phyloP scores from a whole-genome alignment of 768 basidiomycete species.

The Collybiopsis luxurians region DNA sequence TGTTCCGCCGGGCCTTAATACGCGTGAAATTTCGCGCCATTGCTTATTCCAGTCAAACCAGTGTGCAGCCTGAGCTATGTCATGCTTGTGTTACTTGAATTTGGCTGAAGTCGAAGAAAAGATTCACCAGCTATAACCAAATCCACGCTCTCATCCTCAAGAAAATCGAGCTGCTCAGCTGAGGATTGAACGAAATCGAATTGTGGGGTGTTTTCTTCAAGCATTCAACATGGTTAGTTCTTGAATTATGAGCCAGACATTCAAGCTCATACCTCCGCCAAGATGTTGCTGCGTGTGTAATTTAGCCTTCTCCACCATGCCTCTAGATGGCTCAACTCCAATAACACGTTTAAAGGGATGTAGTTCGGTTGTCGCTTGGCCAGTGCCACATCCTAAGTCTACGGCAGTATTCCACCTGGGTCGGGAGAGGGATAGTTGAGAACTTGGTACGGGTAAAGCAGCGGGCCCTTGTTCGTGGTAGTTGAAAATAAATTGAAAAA shows the following conservation, averaged over 20 bases:
- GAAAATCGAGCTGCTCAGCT: conserved; percentile 54
- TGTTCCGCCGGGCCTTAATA: conserved; percentile 60
- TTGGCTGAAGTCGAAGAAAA: neutral
- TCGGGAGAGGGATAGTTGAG: neutral
- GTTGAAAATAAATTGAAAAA: conserved; percentile 44
- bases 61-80: conserved; percentile 71
- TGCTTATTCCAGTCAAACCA: conserved; percentile 77
- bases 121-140: conserved; percentile 61
- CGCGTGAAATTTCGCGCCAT: conserved; percentile 65
- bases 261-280: neutral
- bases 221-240: neutral
- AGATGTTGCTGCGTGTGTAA: conserved; percentile 20
- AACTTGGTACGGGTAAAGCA: conserved; percentile 1
- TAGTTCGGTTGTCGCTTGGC: conserved; percentile 66
- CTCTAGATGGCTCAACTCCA: conserved; percentile 72
- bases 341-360: conserved; percentile 55
- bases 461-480: conserved; percentile 33
- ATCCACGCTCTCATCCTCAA: conserved; percentile 58
- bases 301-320: conserved; percentile 63
- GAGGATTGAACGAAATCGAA: conserved; percentile 35
- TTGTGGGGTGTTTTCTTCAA: conserved; percentile 21
- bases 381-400: conserved; percentile 82
- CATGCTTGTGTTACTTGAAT: neutral
- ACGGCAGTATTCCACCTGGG: conserved; percentile 54
- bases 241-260: neutral